Evolutionary conservation across 164 flowering plant species (phyloP).

Genomic region (Macadamia tetraphylla): DNA sequence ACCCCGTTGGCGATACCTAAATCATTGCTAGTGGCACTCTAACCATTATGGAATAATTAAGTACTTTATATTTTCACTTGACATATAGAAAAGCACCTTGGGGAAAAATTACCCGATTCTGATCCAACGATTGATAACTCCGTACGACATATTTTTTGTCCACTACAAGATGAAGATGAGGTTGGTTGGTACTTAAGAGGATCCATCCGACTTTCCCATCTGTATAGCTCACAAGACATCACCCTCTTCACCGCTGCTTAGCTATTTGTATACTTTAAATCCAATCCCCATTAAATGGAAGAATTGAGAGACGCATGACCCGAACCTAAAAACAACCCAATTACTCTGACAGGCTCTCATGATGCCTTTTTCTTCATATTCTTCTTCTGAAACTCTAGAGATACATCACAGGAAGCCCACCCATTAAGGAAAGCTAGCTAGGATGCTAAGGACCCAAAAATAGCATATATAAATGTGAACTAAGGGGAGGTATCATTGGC

Average conservation of each 20-base stretch:
- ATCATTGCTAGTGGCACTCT: too few relatives aligned
- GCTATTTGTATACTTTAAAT: neutral
- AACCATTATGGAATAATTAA: too few relatives aligned
- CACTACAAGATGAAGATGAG: too few relatives aligned
- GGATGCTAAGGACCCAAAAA: neutral
- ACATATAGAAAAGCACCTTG: too few relatives aligned
- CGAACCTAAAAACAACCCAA: neutral
- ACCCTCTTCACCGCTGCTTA: conserved; percentile 13
- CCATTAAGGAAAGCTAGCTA: neutral
- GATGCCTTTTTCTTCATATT: too few relatives aligned
- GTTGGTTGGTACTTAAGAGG: too few relatives aligned
- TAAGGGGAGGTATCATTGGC: neutral
- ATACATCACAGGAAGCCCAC: conserved; percentile 1
- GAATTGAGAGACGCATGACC: neutral
- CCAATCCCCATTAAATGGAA: neutral
- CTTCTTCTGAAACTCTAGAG: neutral
- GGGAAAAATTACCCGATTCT: too few relatives aligned
- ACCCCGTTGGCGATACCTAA: too few relatives aligned
- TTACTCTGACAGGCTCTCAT: neutral
- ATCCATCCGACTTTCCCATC: too few relatives aligned
- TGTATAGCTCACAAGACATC: neutral
- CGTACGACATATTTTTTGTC: too few relatives aligned
- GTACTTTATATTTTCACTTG: too few relatives aligned
- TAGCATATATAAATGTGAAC: conserved; percentile 3
- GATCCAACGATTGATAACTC: too few relatives aligned